phyloP scores from a whole-genome alignment of 202 grass and related monocot species.

The Carex sylvatica region DNA sequence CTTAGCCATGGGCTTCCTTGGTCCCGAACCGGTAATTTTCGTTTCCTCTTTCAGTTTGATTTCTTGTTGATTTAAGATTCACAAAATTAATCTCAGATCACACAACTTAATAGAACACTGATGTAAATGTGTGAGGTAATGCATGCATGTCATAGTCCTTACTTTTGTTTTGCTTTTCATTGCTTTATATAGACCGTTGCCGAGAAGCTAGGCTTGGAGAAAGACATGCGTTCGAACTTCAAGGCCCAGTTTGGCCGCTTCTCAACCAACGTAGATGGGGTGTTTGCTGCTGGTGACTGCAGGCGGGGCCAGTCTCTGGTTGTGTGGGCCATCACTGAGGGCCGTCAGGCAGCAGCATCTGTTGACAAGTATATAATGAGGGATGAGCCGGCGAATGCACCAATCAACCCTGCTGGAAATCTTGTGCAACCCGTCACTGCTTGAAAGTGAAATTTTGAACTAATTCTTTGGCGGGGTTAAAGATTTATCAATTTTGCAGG shows the following conservation, averaged over 20 bases:
- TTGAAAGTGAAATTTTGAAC: conserved; percentile 21
- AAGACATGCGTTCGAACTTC: conserved; percentile 84
- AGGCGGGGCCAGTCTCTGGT: conserved; percentile 94
- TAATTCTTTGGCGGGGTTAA: conserved; percentile 19
- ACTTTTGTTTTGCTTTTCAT: not conserved
- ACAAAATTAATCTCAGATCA: not conserved
- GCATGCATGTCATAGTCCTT: not conserved
- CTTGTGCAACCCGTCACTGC: conserved; percentile 52
- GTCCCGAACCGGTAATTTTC: conserved; percentile 68
- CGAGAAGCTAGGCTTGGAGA: conserved; percentile 68
- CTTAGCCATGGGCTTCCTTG: conserved; percentile 94
- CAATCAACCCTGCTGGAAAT: conserved; percentile 28
- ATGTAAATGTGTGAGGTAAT: not conserved
- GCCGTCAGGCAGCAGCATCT: conserved; percentile 67
- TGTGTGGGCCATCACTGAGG: conserved; percentile 96
- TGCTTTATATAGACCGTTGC: conserved; percentile 53
- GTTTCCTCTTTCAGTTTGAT: not conserved
- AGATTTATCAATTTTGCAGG: conserved; percentile 4
- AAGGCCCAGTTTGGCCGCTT: conserved; percentile 87
- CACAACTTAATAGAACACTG: not conserved
- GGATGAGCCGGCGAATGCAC: conserved; percentile 23
- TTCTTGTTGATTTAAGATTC: not conserved
- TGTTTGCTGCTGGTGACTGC: conserved; percentile 91
- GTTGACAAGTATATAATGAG: conserved; percentile 71
- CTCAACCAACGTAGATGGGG: conserved; percentile 72